Percentiles rank a stretch among this genome's conserved stretches.
Conservation (phyloP, 148 eudicot species). For the Camellia japonica region DNA sequence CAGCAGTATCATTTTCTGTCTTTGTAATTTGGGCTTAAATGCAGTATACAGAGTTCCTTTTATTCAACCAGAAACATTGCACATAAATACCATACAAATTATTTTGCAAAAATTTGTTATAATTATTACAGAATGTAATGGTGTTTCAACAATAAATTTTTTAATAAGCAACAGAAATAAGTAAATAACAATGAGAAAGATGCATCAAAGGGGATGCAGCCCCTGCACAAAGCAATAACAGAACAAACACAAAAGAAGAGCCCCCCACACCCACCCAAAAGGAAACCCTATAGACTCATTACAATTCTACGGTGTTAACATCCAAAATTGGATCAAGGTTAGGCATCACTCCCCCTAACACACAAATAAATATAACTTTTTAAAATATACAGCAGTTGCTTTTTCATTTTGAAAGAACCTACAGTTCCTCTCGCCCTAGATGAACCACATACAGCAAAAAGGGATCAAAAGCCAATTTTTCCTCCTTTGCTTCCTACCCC, state of each 20-base stretch:
- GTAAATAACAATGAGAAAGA: not conserved
- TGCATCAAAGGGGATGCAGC: not conserved
- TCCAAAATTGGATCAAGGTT: too few species aligned
- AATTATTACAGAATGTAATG: not conserved
- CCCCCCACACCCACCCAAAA: not conserved
- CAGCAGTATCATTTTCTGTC: not conserved
- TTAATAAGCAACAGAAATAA: not conserved
- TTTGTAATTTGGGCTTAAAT: not conserved
- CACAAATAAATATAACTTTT: too few species aligned
- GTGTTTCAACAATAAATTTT: not conserved
- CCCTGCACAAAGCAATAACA: not conserved
- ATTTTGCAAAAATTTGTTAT: not conserved
- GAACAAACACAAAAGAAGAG: not conserved
- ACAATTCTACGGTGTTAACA: too few species aligned
- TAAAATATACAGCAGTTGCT: too few species aligned
- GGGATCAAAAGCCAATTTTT: too few species aligned
- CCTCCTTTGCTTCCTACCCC: too few species aligned
- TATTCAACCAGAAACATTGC: not conserved
- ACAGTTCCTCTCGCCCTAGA: too few species aligned
- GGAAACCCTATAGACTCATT: too few species aligned
- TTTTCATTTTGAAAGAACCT: too few species aligned
- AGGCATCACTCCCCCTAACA: too few species aligned
- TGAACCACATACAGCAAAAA: too few species aligned
- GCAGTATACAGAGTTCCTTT: not conserved
- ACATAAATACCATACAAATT: not conserved